Conservation (phyloP, 2,329 filamentous ascomycete genomes). For the Alternaria triticina region DNA sequence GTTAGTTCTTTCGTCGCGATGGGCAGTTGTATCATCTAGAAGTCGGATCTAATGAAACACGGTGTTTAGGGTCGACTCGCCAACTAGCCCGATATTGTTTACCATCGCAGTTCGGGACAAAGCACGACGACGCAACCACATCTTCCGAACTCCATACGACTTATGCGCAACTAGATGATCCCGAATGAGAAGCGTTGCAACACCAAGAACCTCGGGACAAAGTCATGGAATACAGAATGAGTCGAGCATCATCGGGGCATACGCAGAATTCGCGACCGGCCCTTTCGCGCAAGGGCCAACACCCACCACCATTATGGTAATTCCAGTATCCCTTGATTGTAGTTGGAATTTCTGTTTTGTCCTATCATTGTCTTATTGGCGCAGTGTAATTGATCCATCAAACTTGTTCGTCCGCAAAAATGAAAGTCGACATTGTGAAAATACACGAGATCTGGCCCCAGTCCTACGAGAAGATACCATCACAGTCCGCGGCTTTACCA, state of each 20-base stretch:
- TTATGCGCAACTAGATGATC: too few species aligned
- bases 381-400: background rate
- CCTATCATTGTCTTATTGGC: background rate
- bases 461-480: background rate
- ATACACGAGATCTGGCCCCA: background rate
- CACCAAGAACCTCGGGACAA: too few species aligned
- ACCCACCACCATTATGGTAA: background rate
- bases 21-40: too few species aligned
- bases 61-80: too few species aligned
- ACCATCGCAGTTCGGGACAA: too few species aligned
- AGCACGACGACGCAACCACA: too few species aligned
- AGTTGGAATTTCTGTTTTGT: too few species aligned
- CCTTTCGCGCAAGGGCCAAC: background rate
- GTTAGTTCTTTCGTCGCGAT: too few species aligned
- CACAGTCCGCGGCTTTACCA: background rate
- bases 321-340: background rate
- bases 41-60: too few species aligned
- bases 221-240: background rate
- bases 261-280: background rate
- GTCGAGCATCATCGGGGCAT: background rate
- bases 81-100: too few species aligned
- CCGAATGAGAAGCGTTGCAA: too few species aligned
- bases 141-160: too few species aligned
- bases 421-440: background rate
- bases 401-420: background rate